These are phyloP conservation scores for Picea mariana DNA, from an alignment of 83 land plant species.

Conservation along the genomic window DNA sequence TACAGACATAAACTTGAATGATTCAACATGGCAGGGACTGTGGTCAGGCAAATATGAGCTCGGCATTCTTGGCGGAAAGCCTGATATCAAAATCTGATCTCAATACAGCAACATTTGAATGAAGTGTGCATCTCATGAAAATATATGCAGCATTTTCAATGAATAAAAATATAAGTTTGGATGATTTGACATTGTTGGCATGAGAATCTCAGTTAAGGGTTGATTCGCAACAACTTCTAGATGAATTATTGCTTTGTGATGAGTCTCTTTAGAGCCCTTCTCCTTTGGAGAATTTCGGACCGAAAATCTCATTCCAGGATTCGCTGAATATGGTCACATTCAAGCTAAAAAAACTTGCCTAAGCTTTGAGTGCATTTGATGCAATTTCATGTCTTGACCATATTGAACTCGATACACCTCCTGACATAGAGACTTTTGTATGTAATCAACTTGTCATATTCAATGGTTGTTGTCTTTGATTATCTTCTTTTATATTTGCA, in stretches of 20 bases:
- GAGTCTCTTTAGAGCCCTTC: constrained; percentile 60
- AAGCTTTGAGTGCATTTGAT: constrained; percentile 45
- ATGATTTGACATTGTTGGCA: constrained; percentile 53
- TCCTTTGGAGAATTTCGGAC: constrained; percentile 4
- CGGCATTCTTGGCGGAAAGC: too few relatives aligned
- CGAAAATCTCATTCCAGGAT: too few relatives aligned
- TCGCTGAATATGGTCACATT: constrained; percentile 23
- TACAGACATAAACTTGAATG: constrained; percentile 10
- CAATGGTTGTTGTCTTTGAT: background rate
- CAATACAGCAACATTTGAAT: too few relatives aligned
- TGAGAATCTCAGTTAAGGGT: constrained; percentile 50
- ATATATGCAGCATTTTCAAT: too few relatives aligned
- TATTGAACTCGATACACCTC: constrained; percentile 56
- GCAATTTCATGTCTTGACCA: constrained; percentile 26
- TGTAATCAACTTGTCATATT: background rate
- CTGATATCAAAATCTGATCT: too few relatives aligned
- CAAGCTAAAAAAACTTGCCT: constrained; percentile 36
- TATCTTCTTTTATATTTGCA: background rate
- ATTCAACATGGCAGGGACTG: background rate
- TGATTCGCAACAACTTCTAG: constrained; percentile 59
- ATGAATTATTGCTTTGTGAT: constrained; percentile 48
- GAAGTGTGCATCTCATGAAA: too few relatives aligned
- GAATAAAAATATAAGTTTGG: constrained; percentile 7
- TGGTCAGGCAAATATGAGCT: background rate
- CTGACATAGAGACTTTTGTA: constrained; percentile 22